A percentile compares a stretch with the other conserved stretches of the same genome.
phyloP scores from a whole-genome alignment of 352 stramenopile species.

The Thraustochytrium sp. region DNA sequence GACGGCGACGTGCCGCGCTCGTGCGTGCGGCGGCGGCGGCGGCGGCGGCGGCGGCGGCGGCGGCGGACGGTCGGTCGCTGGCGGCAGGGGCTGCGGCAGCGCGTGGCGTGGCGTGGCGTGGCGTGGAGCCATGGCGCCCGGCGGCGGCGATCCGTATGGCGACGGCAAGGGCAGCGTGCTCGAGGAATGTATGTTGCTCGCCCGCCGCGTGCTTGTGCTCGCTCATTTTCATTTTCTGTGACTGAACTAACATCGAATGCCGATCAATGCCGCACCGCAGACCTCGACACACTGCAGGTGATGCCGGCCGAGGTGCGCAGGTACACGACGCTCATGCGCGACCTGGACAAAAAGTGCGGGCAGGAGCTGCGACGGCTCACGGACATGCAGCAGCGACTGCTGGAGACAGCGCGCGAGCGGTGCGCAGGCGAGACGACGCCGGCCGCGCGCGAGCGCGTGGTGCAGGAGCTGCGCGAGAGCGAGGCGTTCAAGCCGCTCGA shows the following conservation, averaged over 20 bases:
- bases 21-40: too few species aligned
- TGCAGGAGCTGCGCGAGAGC: constrained; percentile 13
- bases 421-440: background rate
- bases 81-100: too few species aligned
- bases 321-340: constrained; percentile 26
- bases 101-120: too few species aligned
- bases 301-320: constrained; percentile 31
- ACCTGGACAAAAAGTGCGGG: constrained; percentile 19
- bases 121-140: background rate
- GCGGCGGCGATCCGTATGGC: background rate
- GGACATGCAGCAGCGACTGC: background rate
- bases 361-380: background rate
- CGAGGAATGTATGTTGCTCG: constrained; percentile 23
- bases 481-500: background rate
- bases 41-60: too few species aligned
- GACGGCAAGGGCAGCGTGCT: constrained; percentile 19
- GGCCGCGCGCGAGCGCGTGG: background rate
- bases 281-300: constrained; percentile 21
- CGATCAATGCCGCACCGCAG: too few species aligned
- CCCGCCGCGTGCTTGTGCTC: too few species aligned
- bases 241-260: background rate
- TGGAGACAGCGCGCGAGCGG: background rate
- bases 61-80: too few species aligned
- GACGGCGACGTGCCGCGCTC: too few species aligned
- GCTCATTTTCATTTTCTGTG: too few species aligned